phyloP scores from a whole-genome alignment of 1,284 basidiomycete species.

The Microbotryum intermedium region DNA sequence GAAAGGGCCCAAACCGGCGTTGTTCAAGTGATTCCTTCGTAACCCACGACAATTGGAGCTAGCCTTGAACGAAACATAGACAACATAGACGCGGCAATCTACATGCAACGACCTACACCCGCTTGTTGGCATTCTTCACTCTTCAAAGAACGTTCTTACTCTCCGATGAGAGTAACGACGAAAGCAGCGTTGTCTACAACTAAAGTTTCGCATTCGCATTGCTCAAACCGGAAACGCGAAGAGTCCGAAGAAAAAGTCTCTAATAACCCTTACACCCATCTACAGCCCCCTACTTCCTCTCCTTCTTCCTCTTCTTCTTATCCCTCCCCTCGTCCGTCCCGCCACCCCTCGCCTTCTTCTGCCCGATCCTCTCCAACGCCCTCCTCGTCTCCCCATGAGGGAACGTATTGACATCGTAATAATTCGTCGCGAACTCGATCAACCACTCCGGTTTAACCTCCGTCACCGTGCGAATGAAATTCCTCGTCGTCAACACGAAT shows the following conservation, averaged over 20 bases:
- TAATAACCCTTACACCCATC: not conserved
- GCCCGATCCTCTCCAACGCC: conserved; percentile 48
- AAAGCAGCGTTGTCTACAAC: too few relatives aligned
- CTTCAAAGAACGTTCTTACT: not conserved
- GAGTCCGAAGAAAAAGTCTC: not conserved
- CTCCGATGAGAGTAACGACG: not conserved
- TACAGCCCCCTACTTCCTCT: not conserved
- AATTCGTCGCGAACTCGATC: conserved; percentile 52
- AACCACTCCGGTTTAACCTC: conserved; percentile 85
- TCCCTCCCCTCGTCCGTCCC: conserved; percentile 12
- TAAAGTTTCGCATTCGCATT: not conserved
- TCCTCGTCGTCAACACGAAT: conserved; percentile 81
- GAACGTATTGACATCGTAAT: conserved; percentile 67
- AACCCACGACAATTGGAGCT: too few relatives aligned
- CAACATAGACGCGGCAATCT: not conserved
- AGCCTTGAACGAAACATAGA: not conserved
- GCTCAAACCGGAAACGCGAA: too few relatives aligned
- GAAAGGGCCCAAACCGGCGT: not conserved
- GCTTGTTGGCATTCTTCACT: not conserved
- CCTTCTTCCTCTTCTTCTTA: conserved; percentile 23
- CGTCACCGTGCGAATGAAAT: conserved; percentile 84
- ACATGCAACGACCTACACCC: not conserved
- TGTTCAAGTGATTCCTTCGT: not conserved
- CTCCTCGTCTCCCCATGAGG: conserved; percentile 65
- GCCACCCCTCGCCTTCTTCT: conserved; percentile 5